Percentiles rank a stretch among this genome's conserved stretches.
phyloP scores from a whole-genome alignment of 352 stramenopile species.

The Pythium biforme region DNA sequence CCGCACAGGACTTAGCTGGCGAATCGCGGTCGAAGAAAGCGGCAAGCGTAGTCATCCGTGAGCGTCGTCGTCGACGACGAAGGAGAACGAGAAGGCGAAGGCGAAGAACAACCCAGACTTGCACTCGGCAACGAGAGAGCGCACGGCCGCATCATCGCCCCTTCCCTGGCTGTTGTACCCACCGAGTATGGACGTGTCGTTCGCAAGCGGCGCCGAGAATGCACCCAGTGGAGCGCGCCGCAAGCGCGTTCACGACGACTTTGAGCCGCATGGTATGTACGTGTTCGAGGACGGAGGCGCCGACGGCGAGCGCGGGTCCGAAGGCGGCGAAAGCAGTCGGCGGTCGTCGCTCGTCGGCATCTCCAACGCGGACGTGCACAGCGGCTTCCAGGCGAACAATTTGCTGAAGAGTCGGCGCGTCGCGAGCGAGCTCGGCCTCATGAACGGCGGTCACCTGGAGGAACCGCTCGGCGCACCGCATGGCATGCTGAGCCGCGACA shows the following conservation, averaged over 20 bases:
- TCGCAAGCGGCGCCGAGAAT: slow-evolving; percentile 1
- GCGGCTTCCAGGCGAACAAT: slow-evolving; percentile 19
- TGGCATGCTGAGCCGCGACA: slow-evolving; percentile 6
- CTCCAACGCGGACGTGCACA: slow-evolving; percentile 23
- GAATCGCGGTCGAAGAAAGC: background rate
- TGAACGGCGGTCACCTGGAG: background rate
- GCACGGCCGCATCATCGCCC: too few species aligned
- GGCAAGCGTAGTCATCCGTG: background rate
- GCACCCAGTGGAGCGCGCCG: slow-evolving; percentile 12
- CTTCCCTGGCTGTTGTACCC: background rate
- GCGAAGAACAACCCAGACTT: background rate
- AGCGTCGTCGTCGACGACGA: background rate
- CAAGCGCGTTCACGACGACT: slow-evolving; percentile 41
- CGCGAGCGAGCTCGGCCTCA: slow-evolving; percentile 1
- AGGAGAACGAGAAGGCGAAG: background rate
- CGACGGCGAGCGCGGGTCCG: slow-evolving; percentile 1
- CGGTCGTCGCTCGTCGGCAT: slow-evolving; percentile 17
- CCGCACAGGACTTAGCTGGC: background rate
- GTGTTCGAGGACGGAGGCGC: slow-evolving; percentile 1
- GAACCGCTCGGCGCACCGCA: slow-evolving; percentile 1
- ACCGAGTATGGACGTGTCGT: slow-evolving; percentile 27
- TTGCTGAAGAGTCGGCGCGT: slow-evolving; percentile 28
- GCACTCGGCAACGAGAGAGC: too few species aligned
- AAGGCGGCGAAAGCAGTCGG: slow-evolving; percentile 2
- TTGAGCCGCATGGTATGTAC: slow-evolving; percentile 16